Percentiles rank a stretch among this genome's conserved stretches.
These are phyloP conservation scores for Diaporthe aspalathi DNA, from an alignment of 2,329 filamentous ascomycete genomes.

Conservation along the genomic window DNA sequence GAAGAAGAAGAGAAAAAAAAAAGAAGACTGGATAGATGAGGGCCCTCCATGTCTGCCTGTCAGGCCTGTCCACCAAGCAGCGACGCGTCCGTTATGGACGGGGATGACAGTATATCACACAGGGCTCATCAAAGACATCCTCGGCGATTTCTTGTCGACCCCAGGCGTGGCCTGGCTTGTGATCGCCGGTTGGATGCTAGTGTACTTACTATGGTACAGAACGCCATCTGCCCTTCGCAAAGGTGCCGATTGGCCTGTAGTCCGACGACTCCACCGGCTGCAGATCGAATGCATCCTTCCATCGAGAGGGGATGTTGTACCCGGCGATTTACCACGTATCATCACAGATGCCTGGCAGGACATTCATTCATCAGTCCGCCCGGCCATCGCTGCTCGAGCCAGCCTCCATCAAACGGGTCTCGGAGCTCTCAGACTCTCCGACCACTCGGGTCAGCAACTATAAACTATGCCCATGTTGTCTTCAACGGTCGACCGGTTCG, in stretches of 20 bases:
- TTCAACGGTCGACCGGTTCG: conserved; percentile 5
- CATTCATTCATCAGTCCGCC: background rate
- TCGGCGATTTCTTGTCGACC: conserved; percentile 10
- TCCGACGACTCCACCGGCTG: background rate
- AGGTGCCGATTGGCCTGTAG: conserved; percentile 13
- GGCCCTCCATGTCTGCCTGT: too few species aligned
- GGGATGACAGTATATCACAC: background rate
- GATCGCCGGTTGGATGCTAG: conserved; percentile 5
- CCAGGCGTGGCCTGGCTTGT: conserved; percentile 1
- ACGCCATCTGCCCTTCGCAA: background rate
- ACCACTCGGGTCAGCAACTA: conserved; percentile 7
- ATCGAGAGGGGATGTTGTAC: background rate
- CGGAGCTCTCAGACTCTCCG: conserved; percentile 26
- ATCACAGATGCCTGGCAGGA: background rate
- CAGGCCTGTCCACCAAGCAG: too few species aligned
- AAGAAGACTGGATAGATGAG: background rate
- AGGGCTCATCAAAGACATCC: background rate
- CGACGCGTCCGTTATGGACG: too few species aligned
- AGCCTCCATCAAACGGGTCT: background rate
- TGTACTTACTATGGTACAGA: too few species aligned
- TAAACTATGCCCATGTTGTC: background rate
- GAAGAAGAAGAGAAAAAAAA: too few species aligned
- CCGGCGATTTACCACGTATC: background rate
- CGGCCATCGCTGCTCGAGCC: background rate
- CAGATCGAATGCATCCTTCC: background rate